These are phyloP conservation scores for Babesia gibsoni DNA, from an alignment of 169 alveolate species.

Conservation along the genomic window DNA sequence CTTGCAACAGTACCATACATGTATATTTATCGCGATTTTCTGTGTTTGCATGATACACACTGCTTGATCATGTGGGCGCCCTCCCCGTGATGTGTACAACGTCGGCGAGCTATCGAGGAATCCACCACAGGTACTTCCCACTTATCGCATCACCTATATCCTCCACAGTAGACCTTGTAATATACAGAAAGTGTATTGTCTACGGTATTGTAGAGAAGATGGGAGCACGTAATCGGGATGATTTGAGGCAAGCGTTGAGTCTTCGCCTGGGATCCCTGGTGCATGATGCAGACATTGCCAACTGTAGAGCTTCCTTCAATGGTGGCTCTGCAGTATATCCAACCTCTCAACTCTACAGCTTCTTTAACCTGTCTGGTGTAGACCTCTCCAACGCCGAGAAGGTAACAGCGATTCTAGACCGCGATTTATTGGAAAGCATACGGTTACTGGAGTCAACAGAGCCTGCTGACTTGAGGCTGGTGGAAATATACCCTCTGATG, in stretches of 20 bases:
- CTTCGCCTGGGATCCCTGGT: slow-evolving; percentile 1
- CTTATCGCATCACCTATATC: no score
- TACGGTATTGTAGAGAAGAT: not conserved
- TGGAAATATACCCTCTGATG: slow-evolving; percentile 36
- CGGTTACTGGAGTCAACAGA: not conserved
- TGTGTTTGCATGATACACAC: not conserved
- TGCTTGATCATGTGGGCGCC: no score
- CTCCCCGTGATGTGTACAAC: no score
- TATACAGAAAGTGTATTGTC: not conserved
- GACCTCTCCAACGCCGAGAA: not conserved
- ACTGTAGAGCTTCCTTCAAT: not conserved
- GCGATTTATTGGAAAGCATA: slow-evolving; percentile 13
- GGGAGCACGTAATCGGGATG: not conserved
- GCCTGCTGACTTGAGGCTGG: not conserved
- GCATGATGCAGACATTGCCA: not conserved
- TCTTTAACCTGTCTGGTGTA: slow-evolving; percentile 23
- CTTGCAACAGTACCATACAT: no score
- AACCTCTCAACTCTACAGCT: slow-evolving; percentile 10
- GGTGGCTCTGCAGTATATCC: not conserved
- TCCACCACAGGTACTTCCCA: no score
- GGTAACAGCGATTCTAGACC: not conserved
- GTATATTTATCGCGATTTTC: no score
- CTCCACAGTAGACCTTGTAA: not conserved
- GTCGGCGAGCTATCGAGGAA: no score
- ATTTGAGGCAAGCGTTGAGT: slow-evolving; percentile 10